phyloP scores from a whole-genome alignment of 1,139 yeast species.

The Ogataea hybrid region DNA sequence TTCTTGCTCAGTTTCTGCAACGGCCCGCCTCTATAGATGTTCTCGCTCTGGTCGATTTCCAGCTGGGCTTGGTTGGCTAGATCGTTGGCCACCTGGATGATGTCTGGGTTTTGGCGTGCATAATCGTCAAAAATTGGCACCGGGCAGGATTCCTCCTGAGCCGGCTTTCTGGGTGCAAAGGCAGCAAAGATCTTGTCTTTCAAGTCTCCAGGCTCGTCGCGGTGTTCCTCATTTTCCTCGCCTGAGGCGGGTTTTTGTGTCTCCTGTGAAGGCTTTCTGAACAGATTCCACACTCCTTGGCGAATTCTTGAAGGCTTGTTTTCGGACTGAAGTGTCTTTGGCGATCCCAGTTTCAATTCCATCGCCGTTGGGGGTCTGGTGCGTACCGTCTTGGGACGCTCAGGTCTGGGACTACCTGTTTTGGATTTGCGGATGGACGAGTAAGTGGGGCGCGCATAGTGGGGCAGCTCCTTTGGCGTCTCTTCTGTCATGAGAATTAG shows the following conservation, averaged over 20 bases:
- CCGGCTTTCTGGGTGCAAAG: neutral
- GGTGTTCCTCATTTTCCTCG: slow-evolving; percentile 10
- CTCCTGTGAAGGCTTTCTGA: slow-evolving; percentile 9
- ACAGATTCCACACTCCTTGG: slow-evolving; percentile 12
- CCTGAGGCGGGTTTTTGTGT: slow-evolving; percentile 8
- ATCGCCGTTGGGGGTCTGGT: slow-evolving; percentile 4
- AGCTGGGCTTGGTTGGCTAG: slow-evolving; percentile 12
- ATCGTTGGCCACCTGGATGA: slow-evolving; percentile 17
- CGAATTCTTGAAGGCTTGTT: slow-evolving; percentile 4
- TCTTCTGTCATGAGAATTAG: slow-evolving; percentile 11
- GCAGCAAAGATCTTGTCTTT: slow-evolving; percentile 5
- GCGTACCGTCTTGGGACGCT: slow-evolving; percentile 6
- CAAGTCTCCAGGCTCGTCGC: neutral
- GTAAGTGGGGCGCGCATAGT: slow-evolving; percentile 21
- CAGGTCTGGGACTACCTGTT: slow-evolving; percentile 3
- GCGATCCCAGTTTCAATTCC: slow-evolving; percentile 5
- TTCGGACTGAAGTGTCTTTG: slow-evolving; percentile 1
- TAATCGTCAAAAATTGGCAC: slow-evolving; percentile 14
- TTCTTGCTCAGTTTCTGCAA: slow-evolving; percentile 7
- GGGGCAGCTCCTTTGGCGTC: slow-evolving; percentile 15
- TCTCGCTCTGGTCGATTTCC: slow-evolving; percentile 13
- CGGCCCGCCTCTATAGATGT: slow-evolving; percentile 13
- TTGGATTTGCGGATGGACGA: slow-evolving; percentile 20
- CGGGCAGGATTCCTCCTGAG: neutral
- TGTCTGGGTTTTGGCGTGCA: slow-evolving; percentile 16